Evolutionary conservation across 139 green algal species (phyloP).

Genomic region (Tetradesmus lagerheimii): DNA sequence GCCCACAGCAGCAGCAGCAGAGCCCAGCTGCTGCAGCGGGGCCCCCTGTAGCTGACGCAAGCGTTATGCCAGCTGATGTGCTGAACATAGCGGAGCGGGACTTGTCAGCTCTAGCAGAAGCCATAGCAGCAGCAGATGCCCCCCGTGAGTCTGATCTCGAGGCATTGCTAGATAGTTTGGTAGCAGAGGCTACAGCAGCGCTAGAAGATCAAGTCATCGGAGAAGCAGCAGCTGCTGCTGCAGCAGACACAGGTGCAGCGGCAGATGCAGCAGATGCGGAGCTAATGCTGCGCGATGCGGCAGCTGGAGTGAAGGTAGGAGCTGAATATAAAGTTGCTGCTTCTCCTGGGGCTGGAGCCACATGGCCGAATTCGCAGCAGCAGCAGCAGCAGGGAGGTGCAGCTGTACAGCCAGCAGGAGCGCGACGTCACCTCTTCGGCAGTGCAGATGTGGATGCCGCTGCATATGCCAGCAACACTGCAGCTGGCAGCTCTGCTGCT

Average conservation of each 20-base stretch:
- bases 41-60: neutral
- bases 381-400: neutral
- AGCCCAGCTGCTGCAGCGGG: neutral
- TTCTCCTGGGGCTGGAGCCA: neutral
- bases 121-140: neutral
- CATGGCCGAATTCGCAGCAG: neutral
- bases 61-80: neutral
- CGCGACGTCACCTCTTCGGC: neutral
- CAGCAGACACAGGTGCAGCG: neutral
- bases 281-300: neutral
- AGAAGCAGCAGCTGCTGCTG: neutral
- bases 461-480: neutral
- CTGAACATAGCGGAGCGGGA: constrained; percentile 26
- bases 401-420: neutral
- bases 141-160: neutral
- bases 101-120: constrained; percentile 6
- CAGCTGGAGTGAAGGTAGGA: neutral
- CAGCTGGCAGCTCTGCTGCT: neutral
- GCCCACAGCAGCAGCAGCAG: constrained; percentile 30
- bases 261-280: neutral
- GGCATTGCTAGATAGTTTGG: neutral
- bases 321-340: neutral
- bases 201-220: neutral
- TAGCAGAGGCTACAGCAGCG: neutral
- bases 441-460: neutral